phyloP scores from a whole-genome alignment of 2,329 filamentous ascomycete genomes.

The Huntiella moniliformis region DNA sequence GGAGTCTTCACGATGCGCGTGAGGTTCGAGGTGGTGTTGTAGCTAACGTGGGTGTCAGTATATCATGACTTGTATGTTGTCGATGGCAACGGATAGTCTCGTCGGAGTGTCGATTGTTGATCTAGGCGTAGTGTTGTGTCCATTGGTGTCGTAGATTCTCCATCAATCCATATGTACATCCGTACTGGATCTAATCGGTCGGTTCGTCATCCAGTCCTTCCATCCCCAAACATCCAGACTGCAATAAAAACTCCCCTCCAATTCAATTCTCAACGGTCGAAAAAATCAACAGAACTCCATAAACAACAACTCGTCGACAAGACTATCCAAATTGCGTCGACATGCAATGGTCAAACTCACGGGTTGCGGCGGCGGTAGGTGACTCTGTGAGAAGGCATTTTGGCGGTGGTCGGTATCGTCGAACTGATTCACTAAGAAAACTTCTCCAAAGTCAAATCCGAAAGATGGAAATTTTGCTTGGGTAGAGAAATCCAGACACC shows the following conservation, averaged over 20 bases:
- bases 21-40: slow-evolving; percentile 98
- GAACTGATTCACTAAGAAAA: slow-evolving; percentile 16
- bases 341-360: slow-evolving; percentile 32
- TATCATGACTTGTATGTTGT: no score
- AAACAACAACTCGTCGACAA: no score
- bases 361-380: slow-evolving; percentile 62
- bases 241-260: no score
- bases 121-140: no score
- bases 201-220: not conserved
- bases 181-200: not conserved
- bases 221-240: no score
- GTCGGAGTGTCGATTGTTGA: no score
- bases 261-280: no score
- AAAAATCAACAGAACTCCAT: no score
- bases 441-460: slow-evolving; percentile 10
- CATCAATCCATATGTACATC: not conserved
- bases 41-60: slow-evolving; percentile 32
- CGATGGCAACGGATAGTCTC: no score
- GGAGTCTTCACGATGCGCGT: slow-evolving; percentile 92
- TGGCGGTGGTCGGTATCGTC: slow-evolving; percentile 25
- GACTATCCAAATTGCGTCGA: no score
- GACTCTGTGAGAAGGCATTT: slow-evolving; percentile 40
- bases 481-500: slow-evolving; percentile 15
- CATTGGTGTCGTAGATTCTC: not conserved
- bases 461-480: slow-evolving; percentile 26